Conservation (phyloP, 176 grass and related monocot genomes). For the Otatea glauca region DNA sequence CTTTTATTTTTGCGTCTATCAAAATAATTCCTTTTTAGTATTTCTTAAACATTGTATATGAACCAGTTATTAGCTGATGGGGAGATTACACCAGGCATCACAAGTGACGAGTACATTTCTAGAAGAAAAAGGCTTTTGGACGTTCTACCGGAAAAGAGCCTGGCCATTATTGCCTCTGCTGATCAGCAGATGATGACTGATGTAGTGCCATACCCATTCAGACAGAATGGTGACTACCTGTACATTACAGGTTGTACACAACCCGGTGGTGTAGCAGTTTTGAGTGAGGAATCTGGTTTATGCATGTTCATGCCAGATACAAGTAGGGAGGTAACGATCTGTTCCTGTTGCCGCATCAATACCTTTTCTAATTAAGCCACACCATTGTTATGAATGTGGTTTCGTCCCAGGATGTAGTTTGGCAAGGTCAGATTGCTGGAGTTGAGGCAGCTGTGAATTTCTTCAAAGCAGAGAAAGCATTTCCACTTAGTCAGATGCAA, state of each 20-base stretch:
- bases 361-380: slow-evolving; percentile 21
- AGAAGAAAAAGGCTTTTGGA: slow-evolving; percentile 77
- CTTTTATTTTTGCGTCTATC: not conserved
- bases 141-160: slow-evolving; percentile 73
- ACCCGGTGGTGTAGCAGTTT: slow-evolving; percentile 79
- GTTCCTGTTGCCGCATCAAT: slow-evolving; percentile 12
- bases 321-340: slow-evolving; percentile 65
- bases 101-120: slow-evolving; percentile 66
- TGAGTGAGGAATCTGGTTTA: slow-evolving; percentile 69
- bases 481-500: slow-evolving; percentile 69
- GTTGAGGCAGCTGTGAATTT: slow-evolving; percentile 79
- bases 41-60: slow-evolving; percentile 36
- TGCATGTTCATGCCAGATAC: slow-evolving; percentile 95
- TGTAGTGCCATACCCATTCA: slow-evolving; percentile 87
- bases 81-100: slow-evolving; percentile 88
- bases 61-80: slow-evolving; percentile 72
- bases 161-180: slow-evolving; percentile 83
- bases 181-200: slow-evolving; percentile 96
- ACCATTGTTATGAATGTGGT: slow-evolving; percentile 41
- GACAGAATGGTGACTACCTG: slow-evolving; percentile 85
- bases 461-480: slow-evolving; percentile 87
- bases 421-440: slow-evolving; percentile 94
- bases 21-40: slow-evolving; percentile 17
- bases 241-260: slow-evolving; percentile 89
- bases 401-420: slow-evolving; percentile 66